These are phyloP conservation scores for Aristolochia californica DNA, from an alignment of 164 flowering plant genomes.

Conservation along the genomic window DNA sequence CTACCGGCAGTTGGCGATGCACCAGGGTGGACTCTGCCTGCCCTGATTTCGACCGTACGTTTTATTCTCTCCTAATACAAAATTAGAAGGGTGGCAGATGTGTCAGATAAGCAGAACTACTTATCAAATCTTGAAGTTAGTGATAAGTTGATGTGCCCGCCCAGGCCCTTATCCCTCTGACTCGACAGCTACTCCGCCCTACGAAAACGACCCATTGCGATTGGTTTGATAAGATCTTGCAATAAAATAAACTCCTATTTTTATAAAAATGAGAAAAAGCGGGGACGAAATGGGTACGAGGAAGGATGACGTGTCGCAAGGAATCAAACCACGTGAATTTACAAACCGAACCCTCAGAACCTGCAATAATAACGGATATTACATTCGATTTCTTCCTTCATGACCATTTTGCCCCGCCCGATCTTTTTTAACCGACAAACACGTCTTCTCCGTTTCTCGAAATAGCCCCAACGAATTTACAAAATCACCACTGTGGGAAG, in stretches of 20 bases:
- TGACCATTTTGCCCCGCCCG: conserved; percentile 1
- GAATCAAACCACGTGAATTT: background rate
- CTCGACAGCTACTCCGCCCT: conserved; percentile 13
- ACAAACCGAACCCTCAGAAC: background rate
- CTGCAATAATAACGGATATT: background rate
- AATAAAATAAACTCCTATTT: background rate
- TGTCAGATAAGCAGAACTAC: background rate
- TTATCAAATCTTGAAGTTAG: background rate
- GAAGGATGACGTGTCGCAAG: conserved; percentile 8
- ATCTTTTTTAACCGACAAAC: background rate
- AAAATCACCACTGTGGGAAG: background rate
- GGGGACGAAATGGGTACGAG: conserved; percentile 6
- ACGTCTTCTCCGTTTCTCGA: background rate
- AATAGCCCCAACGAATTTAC: background rate
- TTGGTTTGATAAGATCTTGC: conserved; percentile 8
- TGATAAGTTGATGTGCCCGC: background rate
- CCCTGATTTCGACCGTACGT: conserved; percentile 5
- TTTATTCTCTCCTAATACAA: conserved; percentile 6
- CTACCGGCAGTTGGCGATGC: background rate
- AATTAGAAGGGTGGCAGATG: conserved; percentile 5
- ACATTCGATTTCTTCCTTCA: background rate
- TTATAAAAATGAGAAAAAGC: background rate
- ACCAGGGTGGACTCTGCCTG: background rate
- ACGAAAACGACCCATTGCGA: conserved; percentile 12
- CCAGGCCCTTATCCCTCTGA: conserved; percentile 8